Base-by-base conservation (phyloP, 345 rosid genomes). In the Hirschfeldia incana region DNA sequence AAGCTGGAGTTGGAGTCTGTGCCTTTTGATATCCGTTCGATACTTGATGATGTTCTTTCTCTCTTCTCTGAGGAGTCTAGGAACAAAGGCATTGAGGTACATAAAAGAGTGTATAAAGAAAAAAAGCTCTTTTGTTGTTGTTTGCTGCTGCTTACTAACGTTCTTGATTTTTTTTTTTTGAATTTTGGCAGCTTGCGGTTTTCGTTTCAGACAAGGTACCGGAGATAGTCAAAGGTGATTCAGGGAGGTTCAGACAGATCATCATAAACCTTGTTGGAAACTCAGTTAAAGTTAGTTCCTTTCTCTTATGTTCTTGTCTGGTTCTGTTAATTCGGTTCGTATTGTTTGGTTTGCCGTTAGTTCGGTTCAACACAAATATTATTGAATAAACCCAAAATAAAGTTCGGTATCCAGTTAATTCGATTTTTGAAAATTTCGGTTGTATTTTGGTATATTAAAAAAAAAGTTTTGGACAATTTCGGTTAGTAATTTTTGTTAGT, bases 211-310 rank as follows among this genome's bases (percentile, higher is more conserved):
- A 88, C 80, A 85, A 87, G 84, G 97, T 95, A 78, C 99, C 99
- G 0, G 97, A 91, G 74, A 79, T 86, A 73, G 90, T 93, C 53
- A 79, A 80, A 67, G 99, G 99, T 30, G 99, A 95, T 82, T 97
- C 99, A 0, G 98, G 98, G 72, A 88, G 99, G 82, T 95, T 95
- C 79, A 86, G 99, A 82, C 99, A 91, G 87, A 91, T 95, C 17
- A 88, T 93, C 68, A 95, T 94, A 53, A 95, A 95, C 81, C 97
- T 95, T 51, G 98, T 95, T 0, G 99, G 99, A 8, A 95, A 95
- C 82, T 95, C 99, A 28, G 96, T 95, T 49, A 95, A 95, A 87
- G 99, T 91, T 76, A 87, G 91, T 85, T 67, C 17, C 34, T 77
- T 62, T 69, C 49, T 49, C 9, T 3, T 49, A 49, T 49, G 8